Evolutionary conservation across 2,329 filamentous ascomycete genomes (phyloP).

Genomic region (Trichoderma oligosporum): DNA sequence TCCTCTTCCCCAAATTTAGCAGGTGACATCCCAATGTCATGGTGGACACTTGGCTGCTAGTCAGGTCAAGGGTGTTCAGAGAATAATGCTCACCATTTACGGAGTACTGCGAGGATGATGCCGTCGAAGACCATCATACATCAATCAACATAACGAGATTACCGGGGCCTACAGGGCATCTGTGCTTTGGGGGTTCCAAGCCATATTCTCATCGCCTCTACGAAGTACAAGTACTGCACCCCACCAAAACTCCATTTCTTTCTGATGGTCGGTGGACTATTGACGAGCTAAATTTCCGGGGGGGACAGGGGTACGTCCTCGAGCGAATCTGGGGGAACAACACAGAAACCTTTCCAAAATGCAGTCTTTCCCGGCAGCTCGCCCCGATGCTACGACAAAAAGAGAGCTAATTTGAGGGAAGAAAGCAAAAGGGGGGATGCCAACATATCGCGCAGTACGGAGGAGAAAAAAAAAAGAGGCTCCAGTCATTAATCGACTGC

Average conservation of each 20-base stretch:
- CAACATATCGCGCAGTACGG: neutral
- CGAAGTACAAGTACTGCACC: too few species aligned
- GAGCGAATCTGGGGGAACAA: conserved; percentile 10
- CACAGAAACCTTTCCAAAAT: neutral
- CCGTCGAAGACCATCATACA: neutral
- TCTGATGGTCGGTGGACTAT: conserved; percentile 20
- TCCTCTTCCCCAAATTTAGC: conserved; percentile 1
- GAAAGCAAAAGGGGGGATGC: neutral
- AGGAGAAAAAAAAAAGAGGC: neutral
- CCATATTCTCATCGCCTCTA: conserved; percentile 2
- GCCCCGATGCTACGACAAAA: neutral
- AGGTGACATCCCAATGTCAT: conserved; percentile 3
- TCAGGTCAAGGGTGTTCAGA: neutral
- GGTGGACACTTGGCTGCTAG: neutral
- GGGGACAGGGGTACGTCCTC: conserved; percentile 13
- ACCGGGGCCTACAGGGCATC: neutral
- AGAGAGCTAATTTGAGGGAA: neutral
- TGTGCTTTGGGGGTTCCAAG: conserved; percentile 8
- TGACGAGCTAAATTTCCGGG: conserved; percentile 22
- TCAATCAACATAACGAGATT: neutral
- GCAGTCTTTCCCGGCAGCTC: neutral
- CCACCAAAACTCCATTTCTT: conserved; percentile 8
- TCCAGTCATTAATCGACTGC: neutral
- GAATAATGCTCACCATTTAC: neutral
- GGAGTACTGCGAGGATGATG: neutral